These are phyloP conservation scores for Haematococcus sp. DNA, from an alignment of 139 green algal species.

Conservation along the genomic window DNA sequence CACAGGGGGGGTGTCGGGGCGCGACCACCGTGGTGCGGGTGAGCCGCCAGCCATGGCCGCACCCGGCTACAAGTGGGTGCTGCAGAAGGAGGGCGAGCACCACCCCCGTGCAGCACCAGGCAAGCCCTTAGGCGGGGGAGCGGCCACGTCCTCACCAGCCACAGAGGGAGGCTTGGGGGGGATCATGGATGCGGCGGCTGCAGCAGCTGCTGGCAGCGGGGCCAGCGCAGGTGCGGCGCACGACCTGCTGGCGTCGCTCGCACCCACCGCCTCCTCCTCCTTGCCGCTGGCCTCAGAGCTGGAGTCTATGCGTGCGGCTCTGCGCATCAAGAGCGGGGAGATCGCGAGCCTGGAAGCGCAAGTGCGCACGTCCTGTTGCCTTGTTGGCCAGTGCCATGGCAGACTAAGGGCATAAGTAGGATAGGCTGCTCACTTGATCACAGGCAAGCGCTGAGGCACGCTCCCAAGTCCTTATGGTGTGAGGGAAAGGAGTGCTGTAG, in stretches of 20 bases:
- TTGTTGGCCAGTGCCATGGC: no score
- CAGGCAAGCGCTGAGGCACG: no score
- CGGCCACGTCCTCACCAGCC: no score
- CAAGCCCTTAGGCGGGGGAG: not conserved
- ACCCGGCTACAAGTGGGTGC: slow-evolving; percentile 62
- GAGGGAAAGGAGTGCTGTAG: no score
- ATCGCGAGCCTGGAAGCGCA: slow-evolving; percentile 50
- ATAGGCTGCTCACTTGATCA: no score
- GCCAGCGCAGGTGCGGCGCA: not conserved
- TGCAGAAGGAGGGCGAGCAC: slow-evolving; percentile 51
- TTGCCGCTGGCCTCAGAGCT: slow-evolving; percentile 24
- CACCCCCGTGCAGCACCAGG: not conserved
- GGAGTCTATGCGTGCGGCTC: slow-evolving; percentile 39
- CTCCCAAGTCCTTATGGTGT: no score
- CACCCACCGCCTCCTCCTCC: not conserved
- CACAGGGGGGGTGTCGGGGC: not conserved
- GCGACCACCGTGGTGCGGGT: not conserved
- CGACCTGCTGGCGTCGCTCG: not conserved
- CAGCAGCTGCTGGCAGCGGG: not conserved
- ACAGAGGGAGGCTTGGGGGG: no score
- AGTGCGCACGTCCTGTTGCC: slow-evolving; percentile 53
- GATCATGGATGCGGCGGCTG: not conserved
- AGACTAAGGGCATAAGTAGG: no score
- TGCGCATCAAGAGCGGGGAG: slow-evolving; percentile 52
- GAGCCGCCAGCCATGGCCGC: slow-evolving; percentile 54